Evolutionary conservation across 345 rosid species (phyloP).

Genomic region (Gossypium anomalum): DNA sequence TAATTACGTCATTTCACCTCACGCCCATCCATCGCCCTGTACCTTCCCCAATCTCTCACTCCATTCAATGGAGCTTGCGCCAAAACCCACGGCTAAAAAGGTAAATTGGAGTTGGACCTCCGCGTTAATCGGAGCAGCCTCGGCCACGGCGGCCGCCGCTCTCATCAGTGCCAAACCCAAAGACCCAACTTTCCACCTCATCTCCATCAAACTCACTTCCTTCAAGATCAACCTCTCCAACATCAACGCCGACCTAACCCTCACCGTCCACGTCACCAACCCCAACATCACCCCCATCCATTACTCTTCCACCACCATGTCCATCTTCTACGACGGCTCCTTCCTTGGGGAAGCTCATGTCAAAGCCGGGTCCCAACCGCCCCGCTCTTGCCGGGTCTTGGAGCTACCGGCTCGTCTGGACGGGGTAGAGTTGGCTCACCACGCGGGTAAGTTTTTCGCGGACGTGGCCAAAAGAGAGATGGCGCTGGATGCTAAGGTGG

Average conservation of each 20-base stretch:
- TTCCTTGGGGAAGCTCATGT: conserved; percentile 66
- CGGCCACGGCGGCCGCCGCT: conserved; percentile 48
- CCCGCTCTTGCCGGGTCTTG: conserved; percentile 61
- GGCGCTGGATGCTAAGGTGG: conserved; percentile 67
- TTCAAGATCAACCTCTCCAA: conserved; percentile 67
- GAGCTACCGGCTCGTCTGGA: conserved; percentile 64
- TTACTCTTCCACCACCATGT: conserved; percentile 74
- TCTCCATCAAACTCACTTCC: conserved; percentile 73
- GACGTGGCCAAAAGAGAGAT: conserved; percentile 80
- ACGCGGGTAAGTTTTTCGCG: conserved; percentile 51
- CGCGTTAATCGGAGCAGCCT: conserved; percentile 62
- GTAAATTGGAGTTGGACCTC: conserved; percentile 78
- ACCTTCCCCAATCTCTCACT: not conserved
- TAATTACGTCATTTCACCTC: not conserved
- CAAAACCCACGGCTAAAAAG: conserved; percentile 36
- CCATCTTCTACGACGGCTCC: conserved; percentile 85
- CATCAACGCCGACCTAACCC: conserved; percentile 69
- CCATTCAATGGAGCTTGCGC: not conserved
- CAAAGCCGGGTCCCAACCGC: conserved; percentile 62
- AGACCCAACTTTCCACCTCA: conserved; percentile 83
- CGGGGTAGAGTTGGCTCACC: conserved; percentile 79
- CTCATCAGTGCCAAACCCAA: conserved; percentile 53
- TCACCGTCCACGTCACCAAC: conserved; percentile 78
- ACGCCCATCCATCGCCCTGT: not conserved
- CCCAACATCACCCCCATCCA: conserved; percentile 63